Evolutionary conservation across 257 asterid genomes (phyloP).

Genomic region (Haberlea rhodopensis): DNA sequence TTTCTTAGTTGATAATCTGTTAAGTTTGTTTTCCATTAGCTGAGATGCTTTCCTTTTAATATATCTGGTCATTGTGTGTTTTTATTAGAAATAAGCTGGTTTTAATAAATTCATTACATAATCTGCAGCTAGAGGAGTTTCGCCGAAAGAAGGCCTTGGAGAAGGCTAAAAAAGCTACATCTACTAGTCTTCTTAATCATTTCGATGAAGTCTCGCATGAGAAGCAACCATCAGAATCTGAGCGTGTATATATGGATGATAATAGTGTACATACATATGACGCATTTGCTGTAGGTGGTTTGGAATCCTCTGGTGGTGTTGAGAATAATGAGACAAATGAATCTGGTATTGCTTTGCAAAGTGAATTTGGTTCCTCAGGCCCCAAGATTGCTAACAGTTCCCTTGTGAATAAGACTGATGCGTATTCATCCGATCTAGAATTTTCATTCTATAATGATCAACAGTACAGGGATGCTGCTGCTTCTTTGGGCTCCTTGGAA

Average conservation of each 20-base stretch:
- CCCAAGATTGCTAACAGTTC: conserved; percentile 30
- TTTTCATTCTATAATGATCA: conserved; percentile 32
- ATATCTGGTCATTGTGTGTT: too few species aligned
- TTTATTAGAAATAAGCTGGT: too few species aligned
- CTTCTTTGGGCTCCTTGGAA: conserved; percentile 35
- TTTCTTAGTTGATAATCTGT: conserved; percentile 8
- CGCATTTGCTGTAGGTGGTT: conserved; percentile 37
- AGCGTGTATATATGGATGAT: conserved; percentile 36
- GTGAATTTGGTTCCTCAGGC: conserved; percentile 31
- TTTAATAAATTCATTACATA: too few species aligned
- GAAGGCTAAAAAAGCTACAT: conserved; percentile 56
- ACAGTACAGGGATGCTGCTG: conserved; percentile 37
- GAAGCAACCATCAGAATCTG: conserved; percentile 45
- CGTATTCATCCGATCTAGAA: conserved; percentile 22
- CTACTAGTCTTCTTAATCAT: conserved; percentile 37
- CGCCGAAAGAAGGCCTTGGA: conserved; percentile 80
- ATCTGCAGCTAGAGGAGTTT: conserved; percentile 75
- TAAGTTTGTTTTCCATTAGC: neutral
- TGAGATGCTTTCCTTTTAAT: too few species aligned
- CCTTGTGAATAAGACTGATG: conserved; percentile 30
- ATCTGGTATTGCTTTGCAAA: conserved; percentile 32
- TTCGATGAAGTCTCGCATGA: conserved; percentile 44
- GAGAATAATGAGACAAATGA: conserved; percentile 39
- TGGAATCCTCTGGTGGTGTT: conserved; percentile 31
- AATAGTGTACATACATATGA: conserved; percentile 55